Evolutionary conservation across 768 basidiomycete genomes (phyloP), one percentile per base, ranked within the genome.

Genomic region (Kwoniella newhampshirensis): DNA sequence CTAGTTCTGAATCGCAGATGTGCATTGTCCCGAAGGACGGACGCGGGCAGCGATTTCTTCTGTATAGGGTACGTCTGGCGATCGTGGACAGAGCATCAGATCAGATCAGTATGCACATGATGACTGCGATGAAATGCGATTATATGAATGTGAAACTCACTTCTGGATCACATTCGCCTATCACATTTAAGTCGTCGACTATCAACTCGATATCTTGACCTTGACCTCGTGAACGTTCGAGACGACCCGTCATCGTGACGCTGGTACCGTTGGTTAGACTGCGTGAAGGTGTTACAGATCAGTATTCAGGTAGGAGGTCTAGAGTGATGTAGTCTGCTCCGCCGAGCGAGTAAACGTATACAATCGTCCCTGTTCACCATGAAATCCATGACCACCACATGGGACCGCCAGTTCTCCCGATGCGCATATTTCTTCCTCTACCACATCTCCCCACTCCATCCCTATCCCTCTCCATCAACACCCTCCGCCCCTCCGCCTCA

Each of bases 1-100:
- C 84, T 80, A 8, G 89, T 92, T 12, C 94, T 83, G 6, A 87
- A 82, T 9, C 96, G 86, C n/a, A 99, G 76, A 78, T 98, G 92
- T 3, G 85, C 84, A 68, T 93, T 81, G 57, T 92, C 88, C 7
- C 94, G 83, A 27, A 96, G 81, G 67, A 89, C 87, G 59, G 91
- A 87, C 1, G 82, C 76, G 1, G 88, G 84, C 11, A 91, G 81
- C 26, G 84, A 76, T 75, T 97, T 86, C 74, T 96, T 97, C 76
- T 93, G 93, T 49, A 96, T 91, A 0, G 91, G 91, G 75, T 94
- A 97, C 43, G 77, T 78, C 91, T 91, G 52, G 13, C 39, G n/a
- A n/a, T n/a, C n/a, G n/a, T n/a, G n/a, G n/a, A n/a, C 49, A 28
- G 15, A 59, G 49, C 15, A 60, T 46, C 49, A 62, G 55, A 4